phyloP scores from a whole-genome alignment of 139 green algal species.

The Eudorina sp. region DNA sequence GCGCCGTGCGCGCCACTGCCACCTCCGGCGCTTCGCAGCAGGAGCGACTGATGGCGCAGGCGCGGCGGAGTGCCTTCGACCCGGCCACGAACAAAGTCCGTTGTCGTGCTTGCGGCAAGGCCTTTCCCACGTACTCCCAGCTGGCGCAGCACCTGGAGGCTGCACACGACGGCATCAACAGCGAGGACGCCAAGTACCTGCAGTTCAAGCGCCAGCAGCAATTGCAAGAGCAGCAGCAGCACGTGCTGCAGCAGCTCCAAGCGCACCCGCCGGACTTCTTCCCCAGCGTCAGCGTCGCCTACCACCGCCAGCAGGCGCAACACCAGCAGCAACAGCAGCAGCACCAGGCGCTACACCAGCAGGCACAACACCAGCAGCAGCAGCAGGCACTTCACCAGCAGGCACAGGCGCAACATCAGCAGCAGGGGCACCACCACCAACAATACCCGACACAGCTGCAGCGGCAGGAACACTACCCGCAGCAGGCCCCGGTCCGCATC shows the following conservation, averaged over 20 bases:
- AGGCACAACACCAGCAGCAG: conserved; percentile 9
- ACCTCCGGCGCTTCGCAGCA: background rate
- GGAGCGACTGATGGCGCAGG: conserved; percentile 46
- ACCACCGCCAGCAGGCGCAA: too few relatives aligned
- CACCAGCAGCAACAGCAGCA: background rate
- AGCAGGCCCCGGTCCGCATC: too few relatives aligned
- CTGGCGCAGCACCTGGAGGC: conserved; percentile 83
- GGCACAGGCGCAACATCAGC: background rate
- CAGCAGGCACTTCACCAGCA: background rate
- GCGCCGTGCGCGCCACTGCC: background rate
- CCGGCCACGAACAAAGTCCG: conserved; percentile 64
- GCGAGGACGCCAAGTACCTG: conserved; percentile 66
- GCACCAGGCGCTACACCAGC: conserved; percentile 1
- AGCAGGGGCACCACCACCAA: background rate
- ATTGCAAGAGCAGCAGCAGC: background rate
- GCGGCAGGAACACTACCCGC: background rate
- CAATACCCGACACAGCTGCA: background rate
- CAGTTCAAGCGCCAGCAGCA: conserved; percentile 30
- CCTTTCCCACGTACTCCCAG: conserved; percentile 65
- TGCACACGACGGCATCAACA: conserved; percentile 80
- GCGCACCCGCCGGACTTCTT: background rate
- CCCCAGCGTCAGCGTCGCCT: background rate
- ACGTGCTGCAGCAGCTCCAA: background rate
- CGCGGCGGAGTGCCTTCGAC: conserved; percentile 52
- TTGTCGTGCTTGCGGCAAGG: conserved; percentile 77